Base-by-base conservation (phyloP, 495 filamentous ascomycete genomes). In the Mytilinidion resinicola region DNA sequence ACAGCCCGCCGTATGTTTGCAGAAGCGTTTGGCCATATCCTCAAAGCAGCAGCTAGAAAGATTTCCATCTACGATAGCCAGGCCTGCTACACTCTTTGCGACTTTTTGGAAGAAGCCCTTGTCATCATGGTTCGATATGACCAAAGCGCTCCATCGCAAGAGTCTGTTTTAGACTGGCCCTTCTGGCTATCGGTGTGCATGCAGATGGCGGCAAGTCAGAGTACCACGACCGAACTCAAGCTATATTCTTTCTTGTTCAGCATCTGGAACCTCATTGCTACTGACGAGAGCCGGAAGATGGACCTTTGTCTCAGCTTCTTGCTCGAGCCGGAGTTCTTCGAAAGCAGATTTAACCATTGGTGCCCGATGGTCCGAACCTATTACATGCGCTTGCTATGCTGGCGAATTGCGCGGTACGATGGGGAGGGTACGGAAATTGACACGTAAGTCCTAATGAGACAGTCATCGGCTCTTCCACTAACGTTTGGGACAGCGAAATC, bases 331-430 rank as follows among this genome's bases (percentile, higher is more conserved):
- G 79, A 86, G 39, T 76, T 85, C 14, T 97, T 96, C 70, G 83
- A 89, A 49, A 84, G 82, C 56, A 84, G 90, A 62, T 98, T 98
- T 74, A 91, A 85, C 67, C 90, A 96, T 69, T 98, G 93, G 93
- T 96, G 92, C 72, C 93, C 93, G 1, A 96, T 98, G 93, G 91
- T 96, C 30, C 82, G 93, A 59, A 88, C 91, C 15, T 98, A 97
- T 71, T 97, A 85, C 67, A 93, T 96, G 83, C 89, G 93, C 38
- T 70, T 98, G 37, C 70, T 96, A 14, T 96, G 91, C 73, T 98
- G 93, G 93, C 84, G 95, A 39, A 67, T 97, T 11, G 93, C 85
- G 56, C 78, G 93, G 56, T 89, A 87, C 67, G 83, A 85, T 59
- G 88, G 84, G 5, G 82, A 81, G 48, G 77, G 81, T 8, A 82